These are phyloP conservation scores for Trichoderma sp. DNA, from an alignment of 2,329 filamentous ascomycete species.

Conservation along the genomic window DNA sequence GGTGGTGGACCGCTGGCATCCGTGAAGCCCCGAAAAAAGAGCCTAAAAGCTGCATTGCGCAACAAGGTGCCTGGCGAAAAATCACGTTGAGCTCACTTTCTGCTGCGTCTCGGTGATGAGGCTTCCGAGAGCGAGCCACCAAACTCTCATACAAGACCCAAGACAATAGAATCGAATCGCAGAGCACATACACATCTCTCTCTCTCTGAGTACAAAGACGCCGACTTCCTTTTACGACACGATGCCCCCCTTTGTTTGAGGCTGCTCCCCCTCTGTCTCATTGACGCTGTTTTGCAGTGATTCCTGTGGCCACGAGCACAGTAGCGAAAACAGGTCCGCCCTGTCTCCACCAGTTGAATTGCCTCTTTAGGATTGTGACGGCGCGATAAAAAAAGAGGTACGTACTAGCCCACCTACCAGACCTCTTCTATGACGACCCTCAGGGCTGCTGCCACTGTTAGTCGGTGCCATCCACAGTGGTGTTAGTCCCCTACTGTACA, in stretches of 20 bases:
- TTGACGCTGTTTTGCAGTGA: background rate
- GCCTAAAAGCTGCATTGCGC: background rate
- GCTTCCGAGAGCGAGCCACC: background rate
- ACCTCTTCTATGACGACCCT: background rate
- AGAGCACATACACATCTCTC: background rate
- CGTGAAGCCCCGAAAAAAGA: background rate
- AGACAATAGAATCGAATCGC: background rate
- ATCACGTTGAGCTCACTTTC: background rate
- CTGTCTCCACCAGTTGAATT: background rate
- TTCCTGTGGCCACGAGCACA: background rate
- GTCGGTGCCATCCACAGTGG: background rate
- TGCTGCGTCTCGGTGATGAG: background rate
- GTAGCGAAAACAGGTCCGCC: slow-evolving; percentile 1
- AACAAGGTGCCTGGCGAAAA: background rate
- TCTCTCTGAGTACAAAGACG: background rate
- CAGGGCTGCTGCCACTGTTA: background rate
- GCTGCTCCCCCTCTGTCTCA: background rate
- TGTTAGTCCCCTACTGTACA: background rate
- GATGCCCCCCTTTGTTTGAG: background rate
- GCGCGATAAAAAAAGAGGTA: background rate
- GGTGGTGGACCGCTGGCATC: background rate
- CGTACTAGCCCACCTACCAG: background rate
- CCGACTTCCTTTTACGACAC: background rate
- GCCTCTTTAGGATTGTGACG: slow-evolving; percentile 7
- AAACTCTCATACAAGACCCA: background rate